These are phyloP conservation scores for Dipteronia dyeriana DNA, from an alignment of 345 rosid species.

Conservation along the genomic window DNA sequence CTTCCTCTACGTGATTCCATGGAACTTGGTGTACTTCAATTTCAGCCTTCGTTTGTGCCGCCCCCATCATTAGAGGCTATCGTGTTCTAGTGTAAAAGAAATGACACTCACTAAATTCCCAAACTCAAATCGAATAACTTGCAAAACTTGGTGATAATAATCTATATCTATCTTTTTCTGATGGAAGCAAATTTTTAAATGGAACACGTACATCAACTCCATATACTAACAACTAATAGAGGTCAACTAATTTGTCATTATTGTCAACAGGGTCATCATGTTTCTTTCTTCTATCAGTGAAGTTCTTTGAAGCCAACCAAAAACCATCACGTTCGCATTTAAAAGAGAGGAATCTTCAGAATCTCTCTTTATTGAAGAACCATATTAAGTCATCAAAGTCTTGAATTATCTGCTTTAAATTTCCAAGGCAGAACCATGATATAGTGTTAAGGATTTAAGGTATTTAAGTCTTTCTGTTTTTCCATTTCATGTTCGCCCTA, in stretches of 20 bases:
- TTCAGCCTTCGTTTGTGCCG: slow-evolving; percentile 32
- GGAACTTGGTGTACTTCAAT: slow-evolving; percentile 16
- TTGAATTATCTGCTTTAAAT: not conserved
- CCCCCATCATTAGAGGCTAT: slow-evolving; percentile 21
- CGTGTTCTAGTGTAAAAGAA: not conserved
- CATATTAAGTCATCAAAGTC: not conserved
- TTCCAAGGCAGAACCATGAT: not conserved
- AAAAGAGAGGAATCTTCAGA: too few species aligned
- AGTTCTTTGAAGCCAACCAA: not conserved
- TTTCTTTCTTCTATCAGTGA: not conserved
- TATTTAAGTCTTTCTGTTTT: not conserved
- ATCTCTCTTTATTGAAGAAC: too few species aligned
- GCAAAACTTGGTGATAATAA: not conserved
- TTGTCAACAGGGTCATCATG: slow-evolving; percentile 2
- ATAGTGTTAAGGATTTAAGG: too few species aligned
- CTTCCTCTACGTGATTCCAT: not conserved
- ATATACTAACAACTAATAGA: not conserved
- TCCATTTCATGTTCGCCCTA: not conserved
- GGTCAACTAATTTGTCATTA: not conserved
- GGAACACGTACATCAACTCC: not conserved
- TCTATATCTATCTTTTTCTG: not conserved
- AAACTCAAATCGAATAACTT: not conserved
- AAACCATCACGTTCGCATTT: too few species aligned
- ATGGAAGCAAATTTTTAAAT: slow-evolving; percentile 13
- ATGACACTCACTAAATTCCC: not conserved